These are phyloP conservation scores for Globisporangium radiosum DNA, from an alignment of 352 stramenopile genomes.

Conservation along the genomic window DNA sequence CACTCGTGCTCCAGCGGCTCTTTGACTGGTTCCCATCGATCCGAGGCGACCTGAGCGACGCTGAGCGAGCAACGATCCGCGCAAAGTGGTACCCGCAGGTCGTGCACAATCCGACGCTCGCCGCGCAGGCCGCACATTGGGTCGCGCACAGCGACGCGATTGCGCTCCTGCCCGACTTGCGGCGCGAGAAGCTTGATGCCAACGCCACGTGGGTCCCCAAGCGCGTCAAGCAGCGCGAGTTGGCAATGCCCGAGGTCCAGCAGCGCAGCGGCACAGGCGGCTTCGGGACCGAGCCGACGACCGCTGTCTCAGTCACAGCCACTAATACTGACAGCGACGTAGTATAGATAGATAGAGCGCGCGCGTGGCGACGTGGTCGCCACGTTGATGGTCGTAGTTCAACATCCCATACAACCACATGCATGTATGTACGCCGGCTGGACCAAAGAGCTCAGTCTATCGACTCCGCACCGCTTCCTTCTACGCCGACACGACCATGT, in stretches of 20 bases:
- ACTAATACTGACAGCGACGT: no score
- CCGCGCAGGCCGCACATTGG: constrained; percentile 44
- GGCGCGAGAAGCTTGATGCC: constrained; percentile 38
- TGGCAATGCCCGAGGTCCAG: constrained; percentile 55
- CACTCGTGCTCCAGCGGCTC: constrained; percentile 87
- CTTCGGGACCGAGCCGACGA: no score
- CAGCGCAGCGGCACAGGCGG: constrained; percentile 23
- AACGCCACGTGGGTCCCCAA: constrained; percentile 64
- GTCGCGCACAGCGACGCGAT: constrained; percentile 32
- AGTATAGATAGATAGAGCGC: no score
- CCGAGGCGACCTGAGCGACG: constrained; percentile 42
- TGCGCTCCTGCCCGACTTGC: constrained; percentile 41
- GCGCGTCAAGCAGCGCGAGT: constrained; percentile 46
- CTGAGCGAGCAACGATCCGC: constrained; percentile 45
- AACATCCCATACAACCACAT: no score
- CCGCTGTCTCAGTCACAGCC: no score
- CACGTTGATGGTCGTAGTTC: no score
- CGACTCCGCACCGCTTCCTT: background rate
- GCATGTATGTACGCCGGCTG: no score
- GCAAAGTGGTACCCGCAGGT: constrained; percentile 56
- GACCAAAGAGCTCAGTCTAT: no score
- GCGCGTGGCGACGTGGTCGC: no score
- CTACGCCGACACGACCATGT: constrained; percentile 80
- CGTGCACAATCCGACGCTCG: constrained; percentile 62
- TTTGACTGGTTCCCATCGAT: constrained; percentile 68